Base-by-base conservation (phyloP, 257 asterid species). In the Solanum commersonii region DNA sequence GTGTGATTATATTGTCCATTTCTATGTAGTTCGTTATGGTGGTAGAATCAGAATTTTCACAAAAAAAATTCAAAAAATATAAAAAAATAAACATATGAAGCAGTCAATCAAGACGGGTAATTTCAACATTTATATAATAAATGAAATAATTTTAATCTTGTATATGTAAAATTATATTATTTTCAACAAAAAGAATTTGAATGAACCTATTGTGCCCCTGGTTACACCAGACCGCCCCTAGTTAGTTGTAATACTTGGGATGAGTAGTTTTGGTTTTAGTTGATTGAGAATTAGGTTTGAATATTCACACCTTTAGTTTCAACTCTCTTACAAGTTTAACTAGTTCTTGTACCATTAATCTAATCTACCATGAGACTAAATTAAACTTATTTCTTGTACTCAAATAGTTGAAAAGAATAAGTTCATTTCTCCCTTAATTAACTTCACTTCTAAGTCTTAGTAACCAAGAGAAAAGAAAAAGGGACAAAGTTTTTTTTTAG, bases 1-100 rank as follows among this genome's bases (percentile, higher is more conserved):
- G 74, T 71, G 83, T 86, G 70, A 86, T 56, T 56, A 7, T 71
- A 86, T 86, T 86, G 71, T 86, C 84, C 49, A 70, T 86, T 42
- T 70, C 25, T 10, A 70, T 44, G 44, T 10, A 70, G 34, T 70
- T n/a, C 4, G 6, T 8, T 15, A 8, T 0, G 1, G 5, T 71
- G 3, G 11, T 4, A 18, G 42, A 31, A 7, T 16, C 4, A 0
- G 1, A 31, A 71, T 71, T 31, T 71, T 71, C 6, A 71, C 6
- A 18, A 2, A 71, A 71, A 31, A 29, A 4, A 31, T 8, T 31
- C 0, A 71, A 15, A 71, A 71, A 71, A 71, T 71, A 31, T 31
- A 71, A 71, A 31, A 1, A 8, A 31, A 71, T 70, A 71, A 68
- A 70, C 6, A 29, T 8, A 70, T 70, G 20, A 70, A 70, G 23